Conservation (phyloP, 73 alveolate species). For the Tetrahymena thermophila region DNA sequence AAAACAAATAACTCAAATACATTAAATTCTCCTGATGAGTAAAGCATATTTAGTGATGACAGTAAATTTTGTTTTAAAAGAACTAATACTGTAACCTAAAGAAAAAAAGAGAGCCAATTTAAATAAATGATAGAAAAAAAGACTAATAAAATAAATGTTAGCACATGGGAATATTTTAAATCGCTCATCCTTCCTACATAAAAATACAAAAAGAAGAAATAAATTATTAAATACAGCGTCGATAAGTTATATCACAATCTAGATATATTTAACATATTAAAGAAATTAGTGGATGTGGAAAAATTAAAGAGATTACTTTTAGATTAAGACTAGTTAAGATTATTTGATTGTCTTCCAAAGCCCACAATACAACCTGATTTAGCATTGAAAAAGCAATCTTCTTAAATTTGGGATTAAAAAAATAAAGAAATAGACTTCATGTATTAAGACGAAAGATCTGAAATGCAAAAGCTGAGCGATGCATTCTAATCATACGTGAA, state of each 20-base stretch:
- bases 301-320: constrained; percentile 25
- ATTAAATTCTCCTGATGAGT: not conserved
- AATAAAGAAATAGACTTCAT: not conserved
- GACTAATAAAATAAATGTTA: not conserved
- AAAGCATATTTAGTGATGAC: not conserved
- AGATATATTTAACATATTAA: constrained; percentile 12
- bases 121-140: not conserved
- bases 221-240: constrained; percentile 9
- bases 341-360: constrained; percentile 30
- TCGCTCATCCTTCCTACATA: not conserved
- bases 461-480: not conserved
- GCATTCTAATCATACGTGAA: not conserved
- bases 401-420: not conserved
- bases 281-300: constrained; percentile 15
- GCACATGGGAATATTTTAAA: not conserved
- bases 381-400: not conserved
- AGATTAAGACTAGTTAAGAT: constrained; percentile 7
- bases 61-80: not conserved
- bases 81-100: not conserved
- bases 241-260: not conserved
- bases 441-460: not conserved
- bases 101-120: not conserved
- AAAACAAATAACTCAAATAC: not conserved
- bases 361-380: constrained; percentile 6
- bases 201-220: not conserved